These are phyloP conservation scores for Phytophthora meadii DNA, from an alignment of 352 stramenopile species.

Conservation along the genomic window DNA sequence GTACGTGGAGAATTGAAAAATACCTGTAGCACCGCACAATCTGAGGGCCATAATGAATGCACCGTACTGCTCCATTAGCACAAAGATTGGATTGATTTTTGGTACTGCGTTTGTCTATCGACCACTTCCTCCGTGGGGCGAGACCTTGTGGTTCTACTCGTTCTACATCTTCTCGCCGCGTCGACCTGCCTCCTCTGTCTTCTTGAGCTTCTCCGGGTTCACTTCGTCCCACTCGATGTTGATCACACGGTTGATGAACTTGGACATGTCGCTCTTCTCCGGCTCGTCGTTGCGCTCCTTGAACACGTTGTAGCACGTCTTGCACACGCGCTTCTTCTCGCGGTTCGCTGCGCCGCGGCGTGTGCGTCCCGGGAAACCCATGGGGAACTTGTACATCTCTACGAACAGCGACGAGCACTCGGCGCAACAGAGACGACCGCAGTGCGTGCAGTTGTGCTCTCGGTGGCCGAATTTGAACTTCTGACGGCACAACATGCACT, in stretches of 20 bases:
- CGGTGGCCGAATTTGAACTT: conserved; percentile 89
- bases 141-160: conserved; percentile 22
- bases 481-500: conserved; percentile 88
- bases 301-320: conserved; percentile 88
- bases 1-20: too few relatives aligned
- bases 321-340: conserved; percentile 84
- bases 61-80: background rate
- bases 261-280: conserved; percentile 64
- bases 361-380: conserved; percentile 83
- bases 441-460: conserved; percentile 90
- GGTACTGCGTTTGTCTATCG: conserved; percentile 30
- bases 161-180: conserved; percentile 58
- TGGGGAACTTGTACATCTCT: conserved; percentile 84
- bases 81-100: conserved; percentile 26
- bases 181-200: conserved; percentile 50
- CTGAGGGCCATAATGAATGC: too few relatives aligned
- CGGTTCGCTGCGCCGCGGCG: conserved; percentile 65
- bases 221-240: conserved; percentile 91
- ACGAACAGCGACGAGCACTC: conserved; percentile 73
- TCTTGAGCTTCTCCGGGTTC: conserved; percentile 86
- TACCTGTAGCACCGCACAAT: too few relatives aligned
- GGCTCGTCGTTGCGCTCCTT: conserved; percentile 80
- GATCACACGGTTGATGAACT: conserved; percentile 84
- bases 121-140: conserved; percentile 16
- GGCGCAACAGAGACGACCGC: conserved; percentile 74